Percentiles rank a stretch among this genome's conserved stretches.
phyloP scores from a whole-genome alignment of 352 stramenopile genomes.

The Phytophthora pinifolia region DNA sequence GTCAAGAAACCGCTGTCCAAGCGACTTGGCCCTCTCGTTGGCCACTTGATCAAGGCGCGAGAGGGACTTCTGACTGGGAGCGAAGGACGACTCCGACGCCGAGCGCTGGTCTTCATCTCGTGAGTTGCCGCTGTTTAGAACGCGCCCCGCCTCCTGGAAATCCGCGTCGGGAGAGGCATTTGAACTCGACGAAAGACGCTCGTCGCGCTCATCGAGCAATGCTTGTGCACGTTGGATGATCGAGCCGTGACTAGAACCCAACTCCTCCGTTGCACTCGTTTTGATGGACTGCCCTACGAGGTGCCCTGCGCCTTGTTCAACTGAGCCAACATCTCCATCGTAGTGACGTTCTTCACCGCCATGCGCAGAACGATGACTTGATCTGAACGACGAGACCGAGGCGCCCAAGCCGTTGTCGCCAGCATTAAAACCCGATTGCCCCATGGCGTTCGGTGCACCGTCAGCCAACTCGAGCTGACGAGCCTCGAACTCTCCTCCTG shows the following conservation, averaged over 20 bases:
- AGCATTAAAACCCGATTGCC: not conserved
- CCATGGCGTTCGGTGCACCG: not conserved
- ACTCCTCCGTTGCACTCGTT: not conserved
- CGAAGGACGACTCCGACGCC: constrained; percentile 20
- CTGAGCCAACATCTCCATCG: constrained; percentile 10
- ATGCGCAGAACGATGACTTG: constrained; percentile 2
- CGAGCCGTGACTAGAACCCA: not conserved
- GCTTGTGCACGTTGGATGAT: not conserved
- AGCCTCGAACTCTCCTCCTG: not conserved
- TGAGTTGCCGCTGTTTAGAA: not conserved
- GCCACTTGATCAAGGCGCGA: constrained; percentile 21
- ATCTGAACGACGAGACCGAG: constrained; percentile 5
- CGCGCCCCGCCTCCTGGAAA: not conserved
- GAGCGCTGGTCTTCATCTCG: constrained; percentile 13
- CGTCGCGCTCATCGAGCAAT: constrained; percentile 1
- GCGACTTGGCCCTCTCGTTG: constrained; percentile 11
- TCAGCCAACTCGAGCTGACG: not conserved
- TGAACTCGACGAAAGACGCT: constrained; percentile 3
- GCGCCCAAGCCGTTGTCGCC: not conserved
- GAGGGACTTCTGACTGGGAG: constrained; percentile 25
- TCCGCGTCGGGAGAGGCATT: constrained; percentile 1
- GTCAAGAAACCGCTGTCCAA: constrained; percentile 26
- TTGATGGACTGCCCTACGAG: not conserved
- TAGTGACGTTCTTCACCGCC: not conserved
- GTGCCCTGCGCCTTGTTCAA: not conserved